Conservation (phyloP, 768 basidiomycete species). For the Coprinopsis cinerea region DNA sequence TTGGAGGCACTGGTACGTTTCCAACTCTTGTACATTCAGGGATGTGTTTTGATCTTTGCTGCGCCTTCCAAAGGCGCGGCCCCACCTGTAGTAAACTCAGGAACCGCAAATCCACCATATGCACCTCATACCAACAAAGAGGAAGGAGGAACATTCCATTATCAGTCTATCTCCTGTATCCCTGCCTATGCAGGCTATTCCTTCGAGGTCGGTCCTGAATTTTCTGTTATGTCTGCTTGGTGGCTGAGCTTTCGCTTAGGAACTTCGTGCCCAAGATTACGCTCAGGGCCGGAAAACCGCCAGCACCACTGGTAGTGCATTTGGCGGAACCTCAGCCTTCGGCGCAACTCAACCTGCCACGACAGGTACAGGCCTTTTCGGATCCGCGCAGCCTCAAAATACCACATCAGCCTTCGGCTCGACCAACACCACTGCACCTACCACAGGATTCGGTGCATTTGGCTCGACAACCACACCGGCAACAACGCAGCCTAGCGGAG, state of each 20-base stretch:
- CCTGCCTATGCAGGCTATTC: conserved; percentile 74
- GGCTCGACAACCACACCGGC: conserved; percentile 9
- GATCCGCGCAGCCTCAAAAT: conserved; percentile 34
- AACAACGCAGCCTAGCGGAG: conserved; percentile 17
- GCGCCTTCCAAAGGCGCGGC: conserved; percentile 4
- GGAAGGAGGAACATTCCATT: conserved; percentile 49
- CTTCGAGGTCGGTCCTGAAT: conserved; percentile 50
- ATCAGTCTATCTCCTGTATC: conserved; percentile 79
- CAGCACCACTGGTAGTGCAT: conserved; percentile 32
- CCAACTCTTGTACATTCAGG: not conserved
- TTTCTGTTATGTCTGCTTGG: conserved; percentile 6
- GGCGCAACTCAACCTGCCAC: conserved; percentile 36
- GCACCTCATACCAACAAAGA: conserved; percentile 63
- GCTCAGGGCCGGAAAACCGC: conserved; percentile 68
- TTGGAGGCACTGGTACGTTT: conserved; percentile 36
- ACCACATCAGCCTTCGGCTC: conserved; percentile 32
- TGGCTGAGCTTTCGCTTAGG: conserved; percentile 36
- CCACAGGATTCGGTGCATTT: conserved; percentile 32
- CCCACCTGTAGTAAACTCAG: conserved; percentile 45
- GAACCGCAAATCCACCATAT: conserved; percentile 64
- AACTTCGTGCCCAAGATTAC: conserved; percentile 75
- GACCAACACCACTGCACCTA: conserved; percentile 25
- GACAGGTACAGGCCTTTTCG: conserved; percentile 35
- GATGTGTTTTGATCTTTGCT: not conserved
- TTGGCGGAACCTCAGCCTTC: conserved; percentile 48